Evolutionary conservation across 2,329 filamentous ascomycete species (phyloP).

Genomic region (Cadophora sp.): DNA sequence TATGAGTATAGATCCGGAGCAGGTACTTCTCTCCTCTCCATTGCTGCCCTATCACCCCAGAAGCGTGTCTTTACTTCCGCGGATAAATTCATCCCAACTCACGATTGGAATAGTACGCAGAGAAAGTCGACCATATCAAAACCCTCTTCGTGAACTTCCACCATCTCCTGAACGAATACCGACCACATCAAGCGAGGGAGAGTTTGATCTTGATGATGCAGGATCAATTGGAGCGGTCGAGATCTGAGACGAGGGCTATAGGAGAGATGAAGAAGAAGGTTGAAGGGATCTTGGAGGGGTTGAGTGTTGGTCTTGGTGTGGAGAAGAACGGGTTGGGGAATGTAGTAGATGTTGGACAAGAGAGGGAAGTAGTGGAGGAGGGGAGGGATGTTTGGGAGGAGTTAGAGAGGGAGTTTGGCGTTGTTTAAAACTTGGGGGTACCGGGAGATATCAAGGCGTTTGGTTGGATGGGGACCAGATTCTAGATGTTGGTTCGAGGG

Average conservation of each 20-base stretch:
- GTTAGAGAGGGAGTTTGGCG: slow-evolving; percentile 52
- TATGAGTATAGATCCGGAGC: slow-evolving; percentile 69
- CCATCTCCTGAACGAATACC: slow-evolving; percentile 91
- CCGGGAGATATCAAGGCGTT: too few species aligned
- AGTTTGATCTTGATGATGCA: slow-evolving; percentile 89
- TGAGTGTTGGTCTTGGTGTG: slow-evolving; percentile 58
- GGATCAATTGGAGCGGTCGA: slow-evolving; percentile 75
- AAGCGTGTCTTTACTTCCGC: too few species aligned
- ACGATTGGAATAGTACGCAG: slow-evolving; percentile 63
- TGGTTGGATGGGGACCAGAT: too few species aligned
- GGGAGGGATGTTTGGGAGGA: slow-evolving; percentile 51
- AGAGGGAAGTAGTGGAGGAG: slow-evolving; percentile 28
- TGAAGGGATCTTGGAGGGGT: slow-evolving; percentile 72
- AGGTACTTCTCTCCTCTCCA: slow-evolving; percentile 45
- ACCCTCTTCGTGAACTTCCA: slow-evolving; percentile 91
- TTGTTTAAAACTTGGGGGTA: too few species aligned
- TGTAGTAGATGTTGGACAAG: slow-evolving; percentile 28
- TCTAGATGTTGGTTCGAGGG: too few species aligned
- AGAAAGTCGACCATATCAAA: slow-evolving; percentile 79
- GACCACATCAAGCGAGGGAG: slow-evolving; percentile 90
- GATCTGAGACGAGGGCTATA: slow-evolving; percentile 75
- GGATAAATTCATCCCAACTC: too few species aligned
- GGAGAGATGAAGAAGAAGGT: slow-evolving; percentile 74
- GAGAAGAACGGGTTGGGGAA: slow-evolving; percentile 23
- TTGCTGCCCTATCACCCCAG: too few species aligned